These are phyloP conservation scores for Aspergillus indologenus DNA, from an alignment of 495 filamentous ascomycete genomes.

Conservation along the genomic window DNA sequence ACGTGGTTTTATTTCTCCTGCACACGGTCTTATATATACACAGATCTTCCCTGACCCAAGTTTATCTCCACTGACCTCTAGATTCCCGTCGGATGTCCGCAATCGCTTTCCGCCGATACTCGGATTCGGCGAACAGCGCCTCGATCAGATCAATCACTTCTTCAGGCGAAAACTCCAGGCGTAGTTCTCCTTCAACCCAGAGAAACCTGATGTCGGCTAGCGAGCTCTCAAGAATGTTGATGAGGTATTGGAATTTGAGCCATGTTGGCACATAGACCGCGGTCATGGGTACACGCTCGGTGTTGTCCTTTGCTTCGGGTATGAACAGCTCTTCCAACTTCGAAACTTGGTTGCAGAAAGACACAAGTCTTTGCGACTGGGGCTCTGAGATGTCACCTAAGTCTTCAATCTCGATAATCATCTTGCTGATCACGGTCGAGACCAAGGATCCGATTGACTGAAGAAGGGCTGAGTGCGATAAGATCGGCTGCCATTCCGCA, in stretches of 20 bases:
- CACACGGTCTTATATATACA: slow-evolving; percentile 14
- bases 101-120: slow-evolving; percentile 70
- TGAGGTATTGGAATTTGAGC: slow-evolving; percentile 86
- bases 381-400: slow-evolving; percentile 80
- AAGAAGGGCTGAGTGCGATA: slow-evolving; percentile 76
- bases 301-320: slow-evolving; percentile 42
- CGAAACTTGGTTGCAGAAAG: slow-evolving; percentile 68
- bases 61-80: slow-evolving; percentile 11
- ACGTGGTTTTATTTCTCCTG: too few species aligned
- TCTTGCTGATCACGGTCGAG: slow-evolving; percentile 73
- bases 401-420: slow-evolving; percentile 83
- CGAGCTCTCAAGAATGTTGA: slow-evolving; percentile 85
- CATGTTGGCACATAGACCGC: slow-evolving; percentile 77
- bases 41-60: not conserved
- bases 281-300: slow-evolving; percentile 59
- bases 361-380: slow-evolving; percentile 75
- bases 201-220: slow-evolving; percentile 84
- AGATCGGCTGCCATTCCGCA: slow-evolving; percentile 71
- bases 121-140: slow-evolving; percentile 86
- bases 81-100: slow-evolving; percentile 63
- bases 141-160: slow-evolving; percentile 87
- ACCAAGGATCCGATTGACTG: slow-evolving; percentile 83
- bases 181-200: slow-evolving; percentile 82
- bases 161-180: slow-evolving; percentile 74
- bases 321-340: slow-evolving; percentile 73